Percentiles rank a stretch among this genome's conserved stretches.
phyloP scores from a whole-genome alignment of 371 early-diverging fungal species.

The Mortierella sp. region DNA sequence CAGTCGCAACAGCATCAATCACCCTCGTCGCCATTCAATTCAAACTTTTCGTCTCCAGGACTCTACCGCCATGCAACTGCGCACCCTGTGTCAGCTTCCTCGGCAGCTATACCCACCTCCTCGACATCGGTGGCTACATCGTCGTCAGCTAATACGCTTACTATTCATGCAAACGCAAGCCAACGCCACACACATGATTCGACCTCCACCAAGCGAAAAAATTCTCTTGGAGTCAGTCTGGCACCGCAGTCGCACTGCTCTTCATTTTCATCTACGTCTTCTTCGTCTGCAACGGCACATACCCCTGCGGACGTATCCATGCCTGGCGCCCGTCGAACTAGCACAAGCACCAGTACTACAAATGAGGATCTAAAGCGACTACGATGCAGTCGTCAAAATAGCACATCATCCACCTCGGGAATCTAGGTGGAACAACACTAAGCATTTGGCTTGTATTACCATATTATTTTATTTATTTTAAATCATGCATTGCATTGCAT shows the following conservation, averaged over 20 bases:
- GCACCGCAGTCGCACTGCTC: constrained; percentile 27
- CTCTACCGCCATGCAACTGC: constrained; percentile 28
- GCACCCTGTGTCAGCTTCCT: constrained; percentile 8
- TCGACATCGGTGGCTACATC: constrained; percentile 18
- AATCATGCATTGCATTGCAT: too few species aligned
- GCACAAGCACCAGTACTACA: constrained; percentile 51
- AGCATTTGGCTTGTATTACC: too few species aligned
- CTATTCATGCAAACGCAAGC: constrained; percentile 12
- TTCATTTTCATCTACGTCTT: constrained; percentile 29
- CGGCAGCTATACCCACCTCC: constrained; percentile 12
- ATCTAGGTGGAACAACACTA: constrained; percentile 8
- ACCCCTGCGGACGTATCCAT: constrained; percentile 21
- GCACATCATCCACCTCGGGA: constrained; percentile 38
- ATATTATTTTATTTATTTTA: too few species aligned
- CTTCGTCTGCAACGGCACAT: constrained; percentile 22
- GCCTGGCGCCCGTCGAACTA: constrained; percentile 47
- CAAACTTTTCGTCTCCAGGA: constrained; percentile 14
- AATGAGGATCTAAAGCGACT: constrained; percentile 54
- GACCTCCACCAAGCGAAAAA: constrained; percentile 45
- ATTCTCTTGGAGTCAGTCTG: constrained; percentile 40
- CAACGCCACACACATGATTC: constrained; percentile 39
- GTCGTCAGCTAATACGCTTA: constrained; percentile 14
- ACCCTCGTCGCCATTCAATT: constrained; percentile 3
- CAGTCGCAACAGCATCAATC: constrained; percentile 24
- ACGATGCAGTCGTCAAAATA: constrained; percentile 52